Base-by-base conservation (phyloP, 495 filamentous ascomycete species). In the Physcia stellaris region DNA sequence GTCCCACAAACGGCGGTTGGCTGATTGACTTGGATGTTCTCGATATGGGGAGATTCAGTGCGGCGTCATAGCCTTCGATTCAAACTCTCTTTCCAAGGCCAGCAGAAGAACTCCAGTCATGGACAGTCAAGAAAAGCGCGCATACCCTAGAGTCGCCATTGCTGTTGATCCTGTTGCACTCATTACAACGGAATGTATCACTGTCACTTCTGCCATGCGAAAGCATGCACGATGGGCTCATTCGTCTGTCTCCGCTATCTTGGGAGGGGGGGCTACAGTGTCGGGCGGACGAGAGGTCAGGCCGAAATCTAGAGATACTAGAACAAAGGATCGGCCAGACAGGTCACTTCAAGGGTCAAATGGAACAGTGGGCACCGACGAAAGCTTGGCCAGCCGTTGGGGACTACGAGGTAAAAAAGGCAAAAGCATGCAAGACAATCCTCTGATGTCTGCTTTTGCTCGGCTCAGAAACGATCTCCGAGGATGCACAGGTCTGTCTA, bases 121-220 rank as follows among this genome's bases (percentile, higher is more conserved):
- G n/a, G n/a, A n/a, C n/a, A n/a, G n/a, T n/a, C n/a, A n/a, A n/a
- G n/a, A n/a, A n/a, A n/a, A n/a, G n/a, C n/a, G n/a, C n/a, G n/a
- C n/a, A n/a, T n/a, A n/a, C n/a, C n/a, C n/a, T n/a, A n/a, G n/a
- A 27, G 56, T 72, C 21, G 59, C 84, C 9, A 86, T 96, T 32
- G 87, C 90, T 27, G 81, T 96, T 33, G 84, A 96, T 44, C 87
- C 90, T 2, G 84, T 95, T 39, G 86, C 92, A 30, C 62, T 99
- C 43, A 86, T 99, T 50, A 92, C 88, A 20, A 94, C 92, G 62
- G 90, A 99, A 80, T 99, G 92, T 57, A 96, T 99, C 57, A 81
- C 86, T 26, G 86, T 99, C 59, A 95, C 90, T 19, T 93, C 86
- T 49, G 86, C 86, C 20, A 94, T 99, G 80, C 85, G 92, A 50